phyloP scores from a whole-genome alignment of 768 basidiomycete species.

The Phaffia australis region DNA sequence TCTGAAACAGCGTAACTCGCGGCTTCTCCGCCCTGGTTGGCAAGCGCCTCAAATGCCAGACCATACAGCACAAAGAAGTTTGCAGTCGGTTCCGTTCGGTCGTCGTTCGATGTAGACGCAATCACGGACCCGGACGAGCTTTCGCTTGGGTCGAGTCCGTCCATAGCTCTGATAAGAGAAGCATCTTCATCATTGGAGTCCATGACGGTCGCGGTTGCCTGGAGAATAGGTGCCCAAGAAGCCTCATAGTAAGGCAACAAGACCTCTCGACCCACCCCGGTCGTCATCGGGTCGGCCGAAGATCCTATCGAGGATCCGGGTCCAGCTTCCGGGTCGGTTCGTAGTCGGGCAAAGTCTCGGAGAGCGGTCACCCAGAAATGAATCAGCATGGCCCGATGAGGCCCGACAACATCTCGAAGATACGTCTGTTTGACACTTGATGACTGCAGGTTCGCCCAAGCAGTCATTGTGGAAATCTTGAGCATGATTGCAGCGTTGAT shows the following conservation, averaged over 20 bases:
- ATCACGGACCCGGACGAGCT: background rate
- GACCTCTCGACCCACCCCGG: constrained; percentile 80
- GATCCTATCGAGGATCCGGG: constrained; percentile 45
- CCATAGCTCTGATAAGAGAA: constrained; percentile 55
- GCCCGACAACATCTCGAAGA: constrained; percentile 67
- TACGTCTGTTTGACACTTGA: constrained; percentile 57
- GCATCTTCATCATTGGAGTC: constrained; percentile 55
- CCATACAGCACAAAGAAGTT: constrained; percentile 88
- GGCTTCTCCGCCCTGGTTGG: constrained; percentile 34
- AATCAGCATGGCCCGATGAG: constrained; percentile 61
- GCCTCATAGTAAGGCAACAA: constrained; percentile 79
- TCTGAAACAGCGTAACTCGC: constrained; percentile 14
- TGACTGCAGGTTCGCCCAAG: constrained; percentile 88
- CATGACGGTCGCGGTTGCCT: constrained; percentile 75
- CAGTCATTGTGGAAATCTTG: constrained; percentile 78
- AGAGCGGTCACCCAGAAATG: constrained; percentile 79
- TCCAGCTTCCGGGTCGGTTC: constrained; percentile 64
- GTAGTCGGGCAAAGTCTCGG: constrained; percentile 82
- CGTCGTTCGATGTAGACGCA: constrained; percentile 19
- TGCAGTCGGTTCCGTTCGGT: constrained; percentile 54
- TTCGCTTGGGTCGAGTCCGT: constrained; percentile 49
- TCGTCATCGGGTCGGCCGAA: constrained; percentile 33
- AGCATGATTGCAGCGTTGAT: constrained; percentile 94
- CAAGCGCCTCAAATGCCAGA: constrained; percentile 78
- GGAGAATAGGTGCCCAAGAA: constrained; percentile 70